Evolutionary conservation across 1,139 yeast genomes (phyloP), one percentile per base, ranked within the genome.

Genomic region (Geotrichum bryndzae): DNA sequence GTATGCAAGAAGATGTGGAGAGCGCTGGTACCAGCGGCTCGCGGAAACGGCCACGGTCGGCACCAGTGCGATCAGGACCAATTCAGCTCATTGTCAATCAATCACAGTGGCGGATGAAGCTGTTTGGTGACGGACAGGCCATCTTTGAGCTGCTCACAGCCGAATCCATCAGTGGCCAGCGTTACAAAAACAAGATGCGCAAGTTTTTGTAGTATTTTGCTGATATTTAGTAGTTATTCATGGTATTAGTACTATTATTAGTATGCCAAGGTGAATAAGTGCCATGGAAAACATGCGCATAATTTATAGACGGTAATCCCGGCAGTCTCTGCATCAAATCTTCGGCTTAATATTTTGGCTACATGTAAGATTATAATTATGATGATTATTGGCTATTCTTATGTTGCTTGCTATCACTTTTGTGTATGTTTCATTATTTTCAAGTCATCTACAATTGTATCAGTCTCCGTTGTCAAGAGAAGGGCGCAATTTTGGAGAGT

Each of bases 41-140:
- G 22, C 29, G 58, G 25, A 56, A 59, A 35, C 54, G 58, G 13
- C 57, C 22, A 55, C 13, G 55, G 25, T 6, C 50, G 11, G 57
- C 54, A 1, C 27, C 57, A 31, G 50, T 41, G 18, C 15, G 18
- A 10, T 22, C 53, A 10, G 31, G 51, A n/a, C 53, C 52, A n/a
- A 29, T 56, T 6, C 61, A 56, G 51, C 41, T 62, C 56, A n/a
- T 62, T 22, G 51, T 52, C 23, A 31, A 25, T 11, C 51, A 51
- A 54, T 35, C 58, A 15, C 61, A 60, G 35, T 62, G 64, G 64
- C 33, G 64, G 54, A 38, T 62, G 27, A 25, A 53, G 2, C 23
- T 53, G 25, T 46, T 18, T 22, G 46, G 45, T 22, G 50, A 53
- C 18, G 33, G 41, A 13, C 11, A 5, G 0, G 27, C 58, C 3